Percentiles rank a stretch among this genome's conserved stretches.
Evolutionary conservation across 1,284 basidiomycete species (phyloP).

Genomic region (Mycena sp.): DNA sequence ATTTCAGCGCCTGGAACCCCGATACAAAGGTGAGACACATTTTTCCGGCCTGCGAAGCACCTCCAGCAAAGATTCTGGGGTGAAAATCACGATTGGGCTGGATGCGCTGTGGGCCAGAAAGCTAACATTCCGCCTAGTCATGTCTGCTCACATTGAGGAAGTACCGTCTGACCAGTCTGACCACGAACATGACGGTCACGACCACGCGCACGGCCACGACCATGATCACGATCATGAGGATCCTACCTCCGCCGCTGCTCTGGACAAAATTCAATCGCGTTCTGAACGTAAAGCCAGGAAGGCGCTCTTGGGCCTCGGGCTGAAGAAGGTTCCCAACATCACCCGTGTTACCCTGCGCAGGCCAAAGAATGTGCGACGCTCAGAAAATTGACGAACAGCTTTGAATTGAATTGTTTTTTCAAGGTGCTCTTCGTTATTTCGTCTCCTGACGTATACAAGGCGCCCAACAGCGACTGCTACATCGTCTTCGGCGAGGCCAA

Average conservation of each 20-base stretch:
- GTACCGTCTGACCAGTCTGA: constrained; percentile 9
- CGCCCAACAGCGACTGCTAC: constrained; percentile 96
- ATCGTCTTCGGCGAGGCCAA: constrained; percentile 99
- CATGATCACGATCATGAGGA: constrained; percentile 76
- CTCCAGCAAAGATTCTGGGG: too few relatives aligned
- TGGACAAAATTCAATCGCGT: constrained; percentile 93
- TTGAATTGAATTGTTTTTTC: neutral
- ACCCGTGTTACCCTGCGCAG: constrained; percentile 95
- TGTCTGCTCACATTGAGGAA: constrained; percentile 26
- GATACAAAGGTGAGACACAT: too few relatives aligned
- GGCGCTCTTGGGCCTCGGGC: constrained; percentile 85
- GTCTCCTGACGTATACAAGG: constrained; percentile 97
- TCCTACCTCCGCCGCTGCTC: constrained; percentile 83
- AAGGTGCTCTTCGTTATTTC: constrained; percentile 94
- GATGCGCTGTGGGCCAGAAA: constrained; percentile 28
- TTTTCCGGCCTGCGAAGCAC: too few relatives aligned
- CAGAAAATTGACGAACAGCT: too few relatives aligned
- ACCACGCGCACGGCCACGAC: constrained; percentile 58
- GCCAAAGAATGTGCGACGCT: constrained; percentile 87
- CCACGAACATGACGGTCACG: constrained; percentile 62
- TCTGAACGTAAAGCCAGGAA: constrained; percentile 94
- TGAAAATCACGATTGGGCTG: too few relatives aligned
- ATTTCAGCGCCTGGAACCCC: too few relatives aligned
- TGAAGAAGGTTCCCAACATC: constrained; percentile 93
- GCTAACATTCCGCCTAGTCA: neutral